Conservation (phyloP, 2,329 filamentous ascomycete genomes). For the Polytolypa hystricis region DNA sequence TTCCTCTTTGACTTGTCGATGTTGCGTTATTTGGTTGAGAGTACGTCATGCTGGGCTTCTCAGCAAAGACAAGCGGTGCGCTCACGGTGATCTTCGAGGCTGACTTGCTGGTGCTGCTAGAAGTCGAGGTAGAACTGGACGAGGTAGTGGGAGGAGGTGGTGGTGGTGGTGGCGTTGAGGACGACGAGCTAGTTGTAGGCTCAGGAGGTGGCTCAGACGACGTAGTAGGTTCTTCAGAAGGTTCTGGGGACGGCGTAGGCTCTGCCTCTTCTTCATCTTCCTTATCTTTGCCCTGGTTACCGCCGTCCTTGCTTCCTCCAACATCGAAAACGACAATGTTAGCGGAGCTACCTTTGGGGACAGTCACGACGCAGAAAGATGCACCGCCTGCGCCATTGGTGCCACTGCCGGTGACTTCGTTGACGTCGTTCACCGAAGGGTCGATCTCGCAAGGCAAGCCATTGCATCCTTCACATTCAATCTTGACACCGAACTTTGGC, state of each 20-base stretch:
- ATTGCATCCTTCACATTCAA: slow-evolving; percentile 61
- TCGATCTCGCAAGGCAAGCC: slow-evolving; percentile 66
- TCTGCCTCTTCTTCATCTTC: neutral
- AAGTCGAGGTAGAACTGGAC: slow-evolving; percentile 13
- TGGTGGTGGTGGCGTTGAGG: slow-evolving; percentile 8
- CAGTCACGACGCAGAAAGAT: slow-evolving; percentile 66
- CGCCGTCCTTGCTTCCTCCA: slow-evolving; percentile 29
- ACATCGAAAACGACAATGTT: slow-evolving; percentile 53
- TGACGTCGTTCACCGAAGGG: slow-evolving; percentile 44
- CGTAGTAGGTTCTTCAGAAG: slow-evolving; percentile 1
- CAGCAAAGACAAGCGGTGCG: slow-evolving; percentile 4
- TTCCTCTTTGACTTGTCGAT: slow-evolving; percentile 7
- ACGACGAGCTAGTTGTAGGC: slow-evolving; percentile 6
- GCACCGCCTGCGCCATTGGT: slow-evolving; percentile 56
- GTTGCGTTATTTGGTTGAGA: slow-evolving; percentile 6
- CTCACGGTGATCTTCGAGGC: slow-evolving; percentile 3
- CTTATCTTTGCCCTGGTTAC: slow-evolving; percentile 14
- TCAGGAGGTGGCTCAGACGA: slow-evolving; percentile 8
- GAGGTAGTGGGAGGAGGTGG: slow-evolving; percentile 6
- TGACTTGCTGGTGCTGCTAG: slow-evolving; percentile 6
- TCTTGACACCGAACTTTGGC: slow-evolving; percentile 57
- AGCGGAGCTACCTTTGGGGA: slow-evolving; percentile 54
- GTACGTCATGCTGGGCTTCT: slow-evolving; percentile 4
- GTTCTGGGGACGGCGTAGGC: neutral
- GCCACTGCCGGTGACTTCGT: slow-evolving; percentile 47